Conservation (phyloP, 768 basidiomycete genomes). For the Leccinum disarticulatum region DNA sequence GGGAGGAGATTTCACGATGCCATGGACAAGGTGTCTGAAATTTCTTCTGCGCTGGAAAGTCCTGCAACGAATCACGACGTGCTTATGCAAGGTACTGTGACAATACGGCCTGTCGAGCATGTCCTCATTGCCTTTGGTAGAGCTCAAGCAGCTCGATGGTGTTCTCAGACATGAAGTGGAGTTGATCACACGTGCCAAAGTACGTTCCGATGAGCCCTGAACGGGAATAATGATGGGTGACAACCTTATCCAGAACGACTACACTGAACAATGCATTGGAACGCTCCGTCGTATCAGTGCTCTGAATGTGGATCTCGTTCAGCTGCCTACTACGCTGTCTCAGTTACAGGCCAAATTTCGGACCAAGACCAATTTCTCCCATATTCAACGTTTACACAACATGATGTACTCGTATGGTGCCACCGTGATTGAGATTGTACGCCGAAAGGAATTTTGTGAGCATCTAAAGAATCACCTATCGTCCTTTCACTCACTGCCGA, state of each 20-base stretch:
- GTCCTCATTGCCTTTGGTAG: conserved; percentile 35
- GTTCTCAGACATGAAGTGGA: conserved; percentile 61
- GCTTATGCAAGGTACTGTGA: conserved; percentile 49
- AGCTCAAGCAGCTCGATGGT: conserved; percentile 63
- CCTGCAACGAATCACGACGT: conserved; percentile 50
- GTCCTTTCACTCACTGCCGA: conserved; percentile 5
- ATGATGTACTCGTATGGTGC: conserved; percentile 93
- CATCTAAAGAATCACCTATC: conserved; percentile 4
- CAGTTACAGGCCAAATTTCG: conserved; percentile 71
- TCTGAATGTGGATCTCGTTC: conserved; percentile 79
- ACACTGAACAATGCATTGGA: conserved; percentile 64
- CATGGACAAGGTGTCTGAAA: conserved; percentile 53
- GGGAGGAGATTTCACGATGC: conserved; percentile 58
- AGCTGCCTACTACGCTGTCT: conserved; percentile 63
- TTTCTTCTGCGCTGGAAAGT: conserved; percentile 53
- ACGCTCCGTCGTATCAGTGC: conserved; percentile 73
- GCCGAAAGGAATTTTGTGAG: conserved; percentile 87
- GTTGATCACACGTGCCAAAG: conserved; percentile 55
- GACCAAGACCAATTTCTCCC: conserved; percentile 82
- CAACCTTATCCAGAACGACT: conserved; percentile 55
- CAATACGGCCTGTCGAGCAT: background rate
- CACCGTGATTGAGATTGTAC: conserved; percentile 85
- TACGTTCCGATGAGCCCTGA: conserved; percentile 22
- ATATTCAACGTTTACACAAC: conserved; percentile 84
- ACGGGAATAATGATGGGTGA: background rate